Conservation (phyloP, 2,329 filamentous ascomycete genomes). For the Blumeria hordei region DNA sequence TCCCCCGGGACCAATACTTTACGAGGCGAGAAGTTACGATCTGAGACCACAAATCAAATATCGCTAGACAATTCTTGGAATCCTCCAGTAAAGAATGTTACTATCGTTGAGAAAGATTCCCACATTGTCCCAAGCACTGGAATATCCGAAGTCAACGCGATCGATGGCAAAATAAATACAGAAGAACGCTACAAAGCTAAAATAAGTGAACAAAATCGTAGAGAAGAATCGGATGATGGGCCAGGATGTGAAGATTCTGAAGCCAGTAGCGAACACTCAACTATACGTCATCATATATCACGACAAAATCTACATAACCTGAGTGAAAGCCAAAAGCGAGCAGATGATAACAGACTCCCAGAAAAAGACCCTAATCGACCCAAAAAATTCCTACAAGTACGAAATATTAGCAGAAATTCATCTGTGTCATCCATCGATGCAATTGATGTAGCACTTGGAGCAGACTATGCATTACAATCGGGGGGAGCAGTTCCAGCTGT, state of each 20-base stretch:
- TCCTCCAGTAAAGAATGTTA: conserved; percentile 31
- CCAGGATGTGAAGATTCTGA: neutral
- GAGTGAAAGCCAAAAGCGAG: conserved; percentile 15
- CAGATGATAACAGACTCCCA: conserved; percentile 21
- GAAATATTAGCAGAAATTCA: conserved; percentile 29
- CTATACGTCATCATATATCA: neutral
- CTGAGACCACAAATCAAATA: conserved; percentile 15
- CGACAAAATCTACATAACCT: conserved; percentile 8
- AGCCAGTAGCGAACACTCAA: neutral
- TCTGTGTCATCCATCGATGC: conserved; percentile 35
- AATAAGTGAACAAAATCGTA: conserved; percentile 9
- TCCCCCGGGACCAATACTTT: neutral
- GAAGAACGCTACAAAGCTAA: conserved; percentile 3
- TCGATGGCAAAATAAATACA: conserved; percentile 4
- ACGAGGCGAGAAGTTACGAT: conserved; percentile 5
- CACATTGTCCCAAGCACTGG: conserved; percentile 21
- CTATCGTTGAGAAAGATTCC: conserved; percentile 25
- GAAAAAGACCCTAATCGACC: conserved; percentile 19
- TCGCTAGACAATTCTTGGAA: conserved; percentile 28
- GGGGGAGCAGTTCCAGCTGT: conserved; percentile 44
- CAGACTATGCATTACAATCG: conserved; percentile 63
- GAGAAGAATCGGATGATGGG: neutral
- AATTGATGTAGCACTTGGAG: conserved; percentile 51
- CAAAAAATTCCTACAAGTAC: conserved; percentile 32
- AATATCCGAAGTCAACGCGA: conserved; percentile 21